These are phyloP conservation scores for Sporothrix luriei DNA, from an alignment of 2,329 filamentous ascomycete genomes.

Conservation along the genomic window DNA sequence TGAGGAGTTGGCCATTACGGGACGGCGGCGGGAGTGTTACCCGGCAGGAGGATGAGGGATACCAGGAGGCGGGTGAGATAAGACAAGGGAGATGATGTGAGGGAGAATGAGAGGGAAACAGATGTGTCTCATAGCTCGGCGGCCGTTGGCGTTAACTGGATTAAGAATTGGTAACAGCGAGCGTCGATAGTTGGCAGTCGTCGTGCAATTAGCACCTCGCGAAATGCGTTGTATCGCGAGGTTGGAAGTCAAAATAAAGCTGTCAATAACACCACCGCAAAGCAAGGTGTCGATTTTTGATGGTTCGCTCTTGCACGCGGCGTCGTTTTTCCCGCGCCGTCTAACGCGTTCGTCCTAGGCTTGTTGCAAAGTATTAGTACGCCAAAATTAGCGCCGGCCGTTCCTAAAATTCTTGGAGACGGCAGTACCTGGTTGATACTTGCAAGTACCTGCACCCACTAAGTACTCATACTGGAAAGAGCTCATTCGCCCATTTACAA, in stretches of 20 bases:
- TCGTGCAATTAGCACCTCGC: not conserved
- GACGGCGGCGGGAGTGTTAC: no score
- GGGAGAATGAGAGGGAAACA: not conserved
- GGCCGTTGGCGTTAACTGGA: no score
- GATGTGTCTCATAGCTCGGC: not conserved
- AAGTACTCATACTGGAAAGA: no score
- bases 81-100: not conserved
- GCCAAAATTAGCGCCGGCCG: no score
- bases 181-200: not conserved
- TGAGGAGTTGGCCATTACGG: conserved; percentile 41
- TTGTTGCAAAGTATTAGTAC: no score
- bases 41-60: not conserved
- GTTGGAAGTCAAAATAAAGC: not conserved
- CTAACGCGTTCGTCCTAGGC: conserved; percentile 2
- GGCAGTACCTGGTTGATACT: no score
- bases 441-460: no score
- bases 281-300: conserved; percentile 8
- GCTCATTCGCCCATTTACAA: no score
- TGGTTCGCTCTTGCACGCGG: conserved; percentile 14
- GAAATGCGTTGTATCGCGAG: not conserved
- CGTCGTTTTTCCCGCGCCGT: conserved; percentile 17
- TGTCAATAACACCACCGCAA: not conserved
- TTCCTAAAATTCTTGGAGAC: no score
- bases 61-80: not conserved
- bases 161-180: not conserved